phyloP scores from a whole-genome alignment of 1,284 basidiomycete species.

The Leccinum huronense region DNA sequence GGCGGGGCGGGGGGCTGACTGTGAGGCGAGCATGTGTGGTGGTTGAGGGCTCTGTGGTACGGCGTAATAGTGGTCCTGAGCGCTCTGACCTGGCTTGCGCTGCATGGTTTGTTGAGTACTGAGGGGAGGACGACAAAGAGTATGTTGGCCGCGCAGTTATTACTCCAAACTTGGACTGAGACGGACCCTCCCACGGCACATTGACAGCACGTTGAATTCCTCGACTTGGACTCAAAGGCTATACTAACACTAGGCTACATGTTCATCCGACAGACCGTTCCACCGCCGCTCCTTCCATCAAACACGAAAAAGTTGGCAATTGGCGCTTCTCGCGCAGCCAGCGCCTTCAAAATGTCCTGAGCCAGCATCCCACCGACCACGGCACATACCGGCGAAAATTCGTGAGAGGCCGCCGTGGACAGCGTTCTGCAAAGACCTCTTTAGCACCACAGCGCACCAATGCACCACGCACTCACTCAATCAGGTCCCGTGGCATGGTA shows the following conservation, averaged over 20 bases:
- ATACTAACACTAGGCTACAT: slow-evolving; percentile 34
- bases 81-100: slow-evolving; percentile 29
- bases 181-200: slow-evolving; percentile 17
- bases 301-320: slow-evolving; percentile 93
- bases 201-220: not conserved
- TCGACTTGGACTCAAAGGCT: not conserved
- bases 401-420: slow-evolving; percentile 70
- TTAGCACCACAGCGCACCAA: slow-evolving; percentile 13
- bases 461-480: slow-evolving; percentile 46
- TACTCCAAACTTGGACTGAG: slow-evolving; percentile 25
- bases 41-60: slow-evolving; percentile 49
- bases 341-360: slow-evolving; percentile 91
- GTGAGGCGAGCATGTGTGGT: slow-evolving; percentile 32
- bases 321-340: slow-evolving; percentile 88
- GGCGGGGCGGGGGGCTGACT: slow-evolving; percentile 32
- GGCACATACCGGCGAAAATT: slow-evolving; percentile 88
- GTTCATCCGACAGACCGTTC: slow-evolving; percentile 59
- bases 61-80: slow-evolving; percentile 43
- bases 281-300: slow-evolving; percentile 77
- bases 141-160: slow-evolving; percentile 1
- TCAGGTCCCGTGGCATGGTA: slow-evolving; percentile 52
- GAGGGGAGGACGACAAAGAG: slow-evolving; percentile 10
- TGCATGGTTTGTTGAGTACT: slow-evolving; percentile 32
- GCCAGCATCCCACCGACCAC: slow-evolving; percentile 92
- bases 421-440: slow-evolving; percentile 46